Percentiles rank a stretch among this genome's conserved stretches.
These are phyloP conservation scores for Cyclostephanos invisitatus DNA, from an alignment of 108 stramenopile genomes.

Conservation along the genomic window DNA sequence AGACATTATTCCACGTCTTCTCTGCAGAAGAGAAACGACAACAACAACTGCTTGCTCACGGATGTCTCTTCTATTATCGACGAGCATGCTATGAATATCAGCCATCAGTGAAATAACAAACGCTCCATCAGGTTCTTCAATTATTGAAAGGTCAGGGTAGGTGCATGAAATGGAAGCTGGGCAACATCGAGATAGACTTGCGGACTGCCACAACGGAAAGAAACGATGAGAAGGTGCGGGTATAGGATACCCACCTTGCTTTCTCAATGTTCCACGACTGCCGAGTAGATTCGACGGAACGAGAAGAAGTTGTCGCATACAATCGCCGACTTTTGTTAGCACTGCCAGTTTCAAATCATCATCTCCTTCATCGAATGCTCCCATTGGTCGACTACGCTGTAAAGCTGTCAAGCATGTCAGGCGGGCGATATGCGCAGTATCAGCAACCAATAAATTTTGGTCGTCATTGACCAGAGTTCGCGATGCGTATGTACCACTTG, in stretches of 20 bases:
- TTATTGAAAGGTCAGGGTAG: conserved; percentile 66
- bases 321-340: conserved; percentile 51
- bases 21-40: conserved; percentile 69
- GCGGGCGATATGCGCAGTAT: conserved; percentile 78
- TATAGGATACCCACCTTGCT: conserved; percentile 45
- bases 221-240: conserved; percentile 58
- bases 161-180: conserved; percentile 44
- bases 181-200: conserved; percentile 65
- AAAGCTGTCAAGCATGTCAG: conserved; percentile 67
- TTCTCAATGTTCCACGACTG: conserved; percentile 31
- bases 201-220: conserved; percentile 76
- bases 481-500: conserved; percentile 59
- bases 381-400: conserved; percentile 62
- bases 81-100: conserved; percentile 62
- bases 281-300: conserved; percentile 63
- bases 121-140: conserved; percentile 66
- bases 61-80: conserved; percentile 56
- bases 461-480: conserved; percentile 57
- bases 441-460: conserved; percentile 66
- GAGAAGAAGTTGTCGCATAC: conserved; percentile 67
- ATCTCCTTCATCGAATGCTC: conserved; percentile 63
- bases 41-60: conserved; percentile 65
- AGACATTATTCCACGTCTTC: conserved; percentile 69
- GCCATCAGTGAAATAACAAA: conserved; percentile 77
- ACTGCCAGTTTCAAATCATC: conserved; percentile 65